A percentile compares a stretch with the other conserved stretches of the same genome.
phyloP scores from a whole-genome alignment of 495 filamentous ascomycete genomes.

The Penicillium angulare region DNA sequence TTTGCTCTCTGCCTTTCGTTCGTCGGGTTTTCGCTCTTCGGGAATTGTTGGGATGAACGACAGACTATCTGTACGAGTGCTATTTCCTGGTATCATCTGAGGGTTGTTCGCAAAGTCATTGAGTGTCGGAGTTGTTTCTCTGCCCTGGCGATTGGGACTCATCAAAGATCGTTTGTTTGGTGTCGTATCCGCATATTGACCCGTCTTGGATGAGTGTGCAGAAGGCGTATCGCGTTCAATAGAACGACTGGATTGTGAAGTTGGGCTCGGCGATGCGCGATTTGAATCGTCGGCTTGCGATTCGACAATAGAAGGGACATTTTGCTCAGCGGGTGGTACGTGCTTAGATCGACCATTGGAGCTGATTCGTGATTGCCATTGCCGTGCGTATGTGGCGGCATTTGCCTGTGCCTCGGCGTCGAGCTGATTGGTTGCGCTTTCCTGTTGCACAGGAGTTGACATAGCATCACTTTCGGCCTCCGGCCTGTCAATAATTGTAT shows the following conservation, averaged over 20 bases:
- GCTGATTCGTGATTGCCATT: conserved; percentile 44
- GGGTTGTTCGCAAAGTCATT: conserved; percentile 39
- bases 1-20: conserved; percentile 62
- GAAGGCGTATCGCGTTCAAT: conserved; percentile 47
- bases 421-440: conserved; percentile 6
- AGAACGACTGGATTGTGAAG: conserved; percentile 48
- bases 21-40: conserved; percentile 64
- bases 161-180: conserved; percentile 27
- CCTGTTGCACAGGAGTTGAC: conserved; percentile 1
- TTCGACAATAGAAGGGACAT: conserved; percentile 68
- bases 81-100: conserved; percentile 65
- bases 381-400: conserved; percentile 28
- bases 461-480: conserved; percentile 17
- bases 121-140: conserved; percentile 30
- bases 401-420: conserved; percentile 12
- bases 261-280: conserved; percentile 24
- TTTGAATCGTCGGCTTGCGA: conserved; percentile 51
- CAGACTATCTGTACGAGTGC: conserved; percentile 69
- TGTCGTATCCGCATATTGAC: conserved; percentile 17
- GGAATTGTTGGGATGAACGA: conserved; percentile 80
- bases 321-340: conserved; percentile 35
- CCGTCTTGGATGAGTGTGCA: conserved; percentile 23
- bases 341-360: conserved; percentile 50
- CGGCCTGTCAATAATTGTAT: conserved; percentile 28
- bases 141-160: conserved; percentile 21